Evolutionary conservation across 208 protist genomes (phyloP).

Genomic region (Novymonas esmeraldas): DNA sequence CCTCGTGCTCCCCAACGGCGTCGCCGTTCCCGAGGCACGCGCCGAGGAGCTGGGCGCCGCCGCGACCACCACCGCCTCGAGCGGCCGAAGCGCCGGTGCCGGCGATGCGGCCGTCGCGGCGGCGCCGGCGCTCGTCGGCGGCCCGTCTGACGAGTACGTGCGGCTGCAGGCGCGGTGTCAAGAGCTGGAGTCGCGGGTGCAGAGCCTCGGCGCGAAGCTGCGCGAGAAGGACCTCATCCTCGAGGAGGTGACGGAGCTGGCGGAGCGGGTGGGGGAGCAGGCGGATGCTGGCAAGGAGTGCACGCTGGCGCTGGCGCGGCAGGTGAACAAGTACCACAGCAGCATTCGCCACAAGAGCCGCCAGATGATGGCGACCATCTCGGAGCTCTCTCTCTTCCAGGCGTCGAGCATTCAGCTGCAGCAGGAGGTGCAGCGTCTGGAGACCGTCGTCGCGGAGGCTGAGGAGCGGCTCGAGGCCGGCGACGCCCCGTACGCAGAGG

Average conservation of each 20-base stretch:
- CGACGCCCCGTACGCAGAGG: conserved; percentile 84
- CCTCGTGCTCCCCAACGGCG: conserved; percentile 1
- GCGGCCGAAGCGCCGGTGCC: not conserved
- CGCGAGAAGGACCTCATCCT: conserved; percentile 97
- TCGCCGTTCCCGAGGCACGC: not conserved
- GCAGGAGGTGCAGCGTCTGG: conserved; percentile 82
- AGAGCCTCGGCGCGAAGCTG: conserved; percentile 93
- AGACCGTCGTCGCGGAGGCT: conserved; percentile 79
- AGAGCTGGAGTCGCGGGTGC: conserved; percentile 91
- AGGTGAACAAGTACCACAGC: conserved; percentile 93
- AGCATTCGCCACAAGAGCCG: conserved; percentile 87
- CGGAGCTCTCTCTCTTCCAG: conserved; percentile 96
- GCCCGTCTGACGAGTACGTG: conserved; percentile 77
- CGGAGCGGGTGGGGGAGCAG: conserved; percentile 83
- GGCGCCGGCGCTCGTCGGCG: conserved; percentile 25
- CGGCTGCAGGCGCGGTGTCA: conserved; percentile 88
- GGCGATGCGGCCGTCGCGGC: not conserved
- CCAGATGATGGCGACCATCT: conserved; percentile 96
- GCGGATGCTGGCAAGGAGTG: conserved; percentile 88
- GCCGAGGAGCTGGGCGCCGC: conserved; percentile 2
- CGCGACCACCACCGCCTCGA: not conserved
- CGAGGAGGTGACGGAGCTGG: conserved; percentile 93
- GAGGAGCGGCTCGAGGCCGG: conserved; percentile 75
- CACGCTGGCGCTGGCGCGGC: conserved; percentile 92
- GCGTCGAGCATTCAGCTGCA: conserved; percentile 91